Conservation (phyloP, 1,284 basidiomycete species). For the Puccinia hordei region DNA sequence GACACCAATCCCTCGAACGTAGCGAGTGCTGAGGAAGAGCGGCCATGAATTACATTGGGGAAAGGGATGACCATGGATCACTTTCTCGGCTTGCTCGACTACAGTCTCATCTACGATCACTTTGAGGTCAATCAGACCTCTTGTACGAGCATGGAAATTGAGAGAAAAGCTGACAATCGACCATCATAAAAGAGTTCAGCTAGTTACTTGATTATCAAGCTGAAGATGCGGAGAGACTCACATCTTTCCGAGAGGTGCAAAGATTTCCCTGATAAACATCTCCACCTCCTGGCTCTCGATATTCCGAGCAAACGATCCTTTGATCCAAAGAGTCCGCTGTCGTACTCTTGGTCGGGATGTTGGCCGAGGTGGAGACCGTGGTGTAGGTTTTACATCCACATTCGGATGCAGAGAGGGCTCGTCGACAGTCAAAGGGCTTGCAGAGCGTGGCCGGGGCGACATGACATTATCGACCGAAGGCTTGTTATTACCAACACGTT, state of each 20-base stretch:
- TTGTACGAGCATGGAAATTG: neutral
- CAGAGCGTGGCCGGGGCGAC: neutral
- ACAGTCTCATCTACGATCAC: neutral
- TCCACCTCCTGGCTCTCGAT: neutral
- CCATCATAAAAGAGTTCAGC: neutral
- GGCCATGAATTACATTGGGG: conserved; percentile 6
- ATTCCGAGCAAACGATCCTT: neutral
- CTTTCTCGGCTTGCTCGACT: conserved; percentile 1
- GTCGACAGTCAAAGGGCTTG: neutral
- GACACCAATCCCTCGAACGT: neutral
- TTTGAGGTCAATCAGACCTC: conserved; percentile 10
- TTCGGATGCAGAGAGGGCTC: too few species aligned
- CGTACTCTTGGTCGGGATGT: neutral
- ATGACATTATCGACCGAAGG: too few species aligned
- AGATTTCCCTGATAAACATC: neutral
- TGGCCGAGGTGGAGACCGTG: neutral
- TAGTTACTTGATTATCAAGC: too few species aligned
- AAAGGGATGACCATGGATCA: neutral
- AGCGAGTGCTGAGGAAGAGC: neutral
- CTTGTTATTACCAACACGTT: neutral
- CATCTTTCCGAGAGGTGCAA: conserved; percentile 28
- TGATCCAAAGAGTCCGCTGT: neutral
- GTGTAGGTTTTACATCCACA: too few species aligned
- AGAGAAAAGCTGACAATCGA: neutral
- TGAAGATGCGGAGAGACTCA: neutral